These are phyloP conservation scores for Paecilomyces formosus DNA, from an alignment of 2,329 filamentous ascomycete species.

Conservation along the genomic window DNA sequence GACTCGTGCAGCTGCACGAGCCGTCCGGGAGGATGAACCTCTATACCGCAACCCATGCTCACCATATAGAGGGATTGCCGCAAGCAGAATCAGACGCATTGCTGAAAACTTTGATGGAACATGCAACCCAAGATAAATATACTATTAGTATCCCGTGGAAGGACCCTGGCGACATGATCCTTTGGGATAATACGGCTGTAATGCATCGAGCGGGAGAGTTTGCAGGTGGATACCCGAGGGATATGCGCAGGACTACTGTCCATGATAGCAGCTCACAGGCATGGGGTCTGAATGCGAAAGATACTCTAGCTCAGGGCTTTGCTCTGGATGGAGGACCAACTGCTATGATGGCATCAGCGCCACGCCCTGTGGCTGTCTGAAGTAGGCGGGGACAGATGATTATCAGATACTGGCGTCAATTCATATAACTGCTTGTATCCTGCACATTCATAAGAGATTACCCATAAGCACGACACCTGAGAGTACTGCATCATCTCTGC, in stretches of 20 bases:
- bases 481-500: no score
- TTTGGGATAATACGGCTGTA: constrained; percentile 54
- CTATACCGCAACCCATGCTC: constrained; percentile 46
- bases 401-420: no score
- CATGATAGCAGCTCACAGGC: constrained; percentile 39
- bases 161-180: constrained; percentile 43
- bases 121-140: constrained; percentile 44
- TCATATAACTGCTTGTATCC: no score
- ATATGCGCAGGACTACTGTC: constrained; percentile 52
- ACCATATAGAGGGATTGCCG: constrained; percentile 41
- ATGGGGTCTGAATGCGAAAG: constrained; percentile 37
- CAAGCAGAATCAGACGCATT: constrained; percentile 27
- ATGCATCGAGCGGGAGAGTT: constrained; percentile 50
- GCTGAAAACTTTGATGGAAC: constrained; percentile 29
- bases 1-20: constrained; percentile 45
- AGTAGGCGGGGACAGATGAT: not conserved
- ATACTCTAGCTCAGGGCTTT: not conserved
- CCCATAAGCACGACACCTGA: no score
- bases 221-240: constrained; percentile 41
- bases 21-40: constrained; percentile 44
- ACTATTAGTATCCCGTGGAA: constrained; percentile 42
- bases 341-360: not conserved
- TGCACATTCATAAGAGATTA: no score
- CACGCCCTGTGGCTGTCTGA: not conserved
- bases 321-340: not conserved